phyloP scores from a whole-genome alignment of 768 basidiomycete genomes.

The Amanita pseudoporphyria region DNA sequence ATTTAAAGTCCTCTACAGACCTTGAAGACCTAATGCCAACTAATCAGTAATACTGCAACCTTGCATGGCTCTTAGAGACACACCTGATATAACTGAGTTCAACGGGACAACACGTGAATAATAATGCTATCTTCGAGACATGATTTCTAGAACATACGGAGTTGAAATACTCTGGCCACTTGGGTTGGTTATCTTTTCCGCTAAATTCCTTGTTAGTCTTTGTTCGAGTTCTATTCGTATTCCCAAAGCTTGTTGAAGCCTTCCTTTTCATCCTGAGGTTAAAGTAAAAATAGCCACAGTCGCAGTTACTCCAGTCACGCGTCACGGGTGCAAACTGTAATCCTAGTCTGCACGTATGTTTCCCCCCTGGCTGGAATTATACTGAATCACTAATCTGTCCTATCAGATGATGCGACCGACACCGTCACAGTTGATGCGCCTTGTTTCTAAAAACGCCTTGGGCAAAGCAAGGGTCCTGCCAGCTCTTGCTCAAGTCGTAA shows the following conservation, averaged over 20 bases:
- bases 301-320: no score
- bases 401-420: slow-evolving; percentile 26
- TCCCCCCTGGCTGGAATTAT: no score
- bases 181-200: slow-evolving; percentile 6
- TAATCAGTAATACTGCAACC: not conserved
- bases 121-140: not conserved
- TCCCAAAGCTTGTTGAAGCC: not conserved
- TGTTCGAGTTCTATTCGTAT: not conserved
- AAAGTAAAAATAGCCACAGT: not conserved
- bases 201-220: slow-evolving; percentile 8
- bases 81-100: not conserved
- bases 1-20: slow-evolving; percentile 20
- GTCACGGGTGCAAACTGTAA: not conserved
- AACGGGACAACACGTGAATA: not conserved
- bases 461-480: slow-evolving; percentile 22
- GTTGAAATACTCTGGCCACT: slow-evolving; percentile 61
- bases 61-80: not conserved
- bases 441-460: slow-evolving; percentile 26
- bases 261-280: slow-evolving; percentile 15
- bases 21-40: slow-evolving; percentile 43
- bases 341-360: not conserved
- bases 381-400: not conserved
- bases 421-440: slow-evolving; percentile 23
- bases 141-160: slow-evolving; percentile 25
- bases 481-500: slow-evolving; percentile 24